phyloP scores from a whole-genome alignment of 1,284 basidiomycete genomes.

The Trametes pubescens region DNA sequence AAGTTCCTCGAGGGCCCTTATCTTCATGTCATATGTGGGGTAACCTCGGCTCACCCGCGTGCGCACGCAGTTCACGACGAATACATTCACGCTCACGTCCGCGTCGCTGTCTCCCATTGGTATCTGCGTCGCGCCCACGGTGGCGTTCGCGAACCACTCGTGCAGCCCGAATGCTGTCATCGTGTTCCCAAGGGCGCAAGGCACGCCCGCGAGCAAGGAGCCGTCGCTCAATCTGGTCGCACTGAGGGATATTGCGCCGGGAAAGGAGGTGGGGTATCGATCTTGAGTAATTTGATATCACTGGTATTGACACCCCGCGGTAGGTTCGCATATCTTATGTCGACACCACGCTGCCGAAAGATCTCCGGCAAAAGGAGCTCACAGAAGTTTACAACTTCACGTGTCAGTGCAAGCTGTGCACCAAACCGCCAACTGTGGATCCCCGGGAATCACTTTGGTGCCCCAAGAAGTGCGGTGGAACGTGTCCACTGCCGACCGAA shows the following conservation, averaged over 20 bases:
- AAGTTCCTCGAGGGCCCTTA: conserved; percentile 17
- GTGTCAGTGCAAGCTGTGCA: conserved; percentile 77
- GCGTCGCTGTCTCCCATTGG: conserved; percentile 83
- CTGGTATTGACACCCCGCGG: not conserved
- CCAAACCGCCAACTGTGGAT: conserved; percentile 53
- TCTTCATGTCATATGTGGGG: not conserved
- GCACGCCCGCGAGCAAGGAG: conserved; percentile 50
- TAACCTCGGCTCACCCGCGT: conserved; percentile 8
- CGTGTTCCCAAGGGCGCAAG: conserved; percentile 77
- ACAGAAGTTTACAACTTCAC: conserved; percentile 82
- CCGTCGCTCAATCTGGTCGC: conserved; percentile 79
- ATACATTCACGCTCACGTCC: conserved; percentile 87
- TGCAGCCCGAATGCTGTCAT: conserved; percentile 91
- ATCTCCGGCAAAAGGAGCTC: conserved; percentile 65
- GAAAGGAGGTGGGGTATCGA: conserved; percentile 69
- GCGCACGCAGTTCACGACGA: conserved; percentile 81
- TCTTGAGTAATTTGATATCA: not conserved
- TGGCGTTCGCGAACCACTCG: conserved; percentile 91
- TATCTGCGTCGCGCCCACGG: conserved; percentile 77
- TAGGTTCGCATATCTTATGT: conserved; percentile 83
- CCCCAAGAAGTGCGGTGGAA: conserved; percentile 68
- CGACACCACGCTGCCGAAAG: conserved; percentile 77
- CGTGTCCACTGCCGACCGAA: conserved; percentile 63
- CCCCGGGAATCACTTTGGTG: conserved; percentile 76
- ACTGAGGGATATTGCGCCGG: conserved; percentile 65